Conservation (phyloP, 768 basidiomycete species). For the Mycena chlorophos region DNA sequence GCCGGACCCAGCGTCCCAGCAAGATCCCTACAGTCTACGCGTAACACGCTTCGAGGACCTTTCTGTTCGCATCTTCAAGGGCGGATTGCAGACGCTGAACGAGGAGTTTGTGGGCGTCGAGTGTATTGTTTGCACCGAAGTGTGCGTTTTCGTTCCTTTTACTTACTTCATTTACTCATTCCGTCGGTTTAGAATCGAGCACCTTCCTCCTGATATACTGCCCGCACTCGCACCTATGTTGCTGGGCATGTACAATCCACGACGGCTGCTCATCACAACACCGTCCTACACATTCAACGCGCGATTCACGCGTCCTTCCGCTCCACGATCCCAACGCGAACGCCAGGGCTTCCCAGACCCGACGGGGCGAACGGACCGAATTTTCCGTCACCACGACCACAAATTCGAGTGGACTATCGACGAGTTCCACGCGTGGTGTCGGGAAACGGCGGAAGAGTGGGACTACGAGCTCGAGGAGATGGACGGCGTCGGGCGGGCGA, state of each 20-base stretch:
- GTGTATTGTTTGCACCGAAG: slow-evolving; percentile 78
- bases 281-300: slow-evolving; percentile 84
- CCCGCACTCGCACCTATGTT: slow-evolving; percentile 66
- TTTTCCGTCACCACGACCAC: slow-evolving; percentile 83
- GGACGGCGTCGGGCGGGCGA: slow-evolving; percentile 54
- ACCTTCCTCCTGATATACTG: slow-evolving; percentile 61
- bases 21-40: slow-evolving; percentile 26
- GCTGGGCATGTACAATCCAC: slow-evolving; percentile 77
- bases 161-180: slow-evolving; percentile 8
- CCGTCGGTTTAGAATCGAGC: slow-evolving; percentile 64
- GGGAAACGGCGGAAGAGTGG: slow-evolving; percentile 57
- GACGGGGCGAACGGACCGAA: slow-evolving; percentile 66
- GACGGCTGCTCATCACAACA: slow-evolving; percentile 75
- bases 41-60: slow-evolving; percentile 68
- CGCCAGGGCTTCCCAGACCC: slow-evolving; percentile 67
- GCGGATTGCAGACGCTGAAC: slow-evolving; percentile 69
- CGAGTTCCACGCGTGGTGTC: slow-evolving; percentile 72
- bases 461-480: slow-evolving; percentile 66
- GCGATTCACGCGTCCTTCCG: slow-evolving; percentile 62
- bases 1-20: slow-evolving; percentile 29
- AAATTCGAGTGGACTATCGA: slow-evolving; percentile 86
- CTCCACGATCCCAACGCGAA: slow-evolving; percentile 37
- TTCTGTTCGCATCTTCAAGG: slow-evolving; percentile 68
- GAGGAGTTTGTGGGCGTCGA: slow-evolving; percentile 62
- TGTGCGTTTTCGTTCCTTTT: slow-evolving; percentile 50